Evolutionary conservation across 768 basidiomycete genomes (phyloP).

Genomic region (Grammothele lineata): DNA sequence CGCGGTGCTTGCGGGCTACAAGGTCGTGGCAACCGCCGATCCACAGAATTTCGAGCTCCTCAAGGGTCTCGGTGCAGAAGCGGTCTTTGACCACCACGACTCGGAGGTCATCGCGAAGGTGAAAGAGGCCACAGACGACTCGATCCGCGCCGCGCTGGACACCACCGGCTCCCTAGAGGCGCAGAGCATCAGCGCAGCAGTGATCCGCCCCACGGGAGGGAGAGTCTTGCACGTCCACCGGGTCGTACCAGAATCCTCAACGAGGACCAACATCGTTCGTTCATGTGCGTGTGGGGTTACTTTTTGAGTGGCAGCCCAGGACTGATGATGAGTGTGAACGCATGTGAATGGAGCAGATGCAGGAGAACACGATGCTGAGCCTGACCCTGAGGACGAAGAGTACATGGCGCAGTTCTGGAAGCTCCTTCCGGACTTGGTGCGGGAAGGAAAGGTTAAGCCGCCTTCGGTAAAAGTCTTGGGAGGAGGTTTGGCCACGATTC

Average conservation of each 20-base stretch:
- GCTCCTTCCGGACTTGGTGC: constrained; percentile 17
- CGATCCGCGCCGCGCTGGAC: constrained; percentile 13
- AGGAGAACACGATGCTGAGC: too few species aligned
- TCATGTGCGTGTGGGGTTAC: constrained; percentile 23
- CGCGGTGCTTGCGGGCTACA: constrained; percentile 25
- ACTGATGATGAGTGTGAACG: too few species aligned
- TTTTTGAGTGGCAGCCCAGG: too few species aligned
- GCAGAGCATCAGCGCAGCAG: constrained; percentile 5
- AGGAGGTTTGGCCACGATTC: constrained; percentile 22
- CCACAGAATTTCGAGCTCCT: constrained; percentile 32
- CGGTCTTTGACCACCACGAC: constrained; percentile 26
- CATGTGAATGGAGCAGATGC: too few species aligned
- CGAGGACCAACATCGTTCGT: constrained; percentile 9
- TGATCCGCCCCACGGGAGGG: constrained; percentile 4
- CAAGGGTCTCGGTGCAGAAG: constrained; percentile 32
- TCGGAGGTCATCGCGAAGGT: constrained; percentile 17
- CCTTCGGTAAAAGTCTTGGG: constrained; percentile 22
- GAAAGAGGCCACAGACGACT: constrained; percentile 11
- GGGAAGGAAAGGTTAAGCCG: constrained; percentile 21
- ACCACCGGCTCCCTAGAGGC: constrained; percentile 5
- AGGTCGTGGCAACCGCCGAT: constrained; percentile 30
- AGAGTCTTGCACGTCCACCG: constrained; percentile 4
- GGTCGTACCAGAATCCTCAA: not conserved
- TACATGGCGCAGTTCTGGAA: constrained; percentile 23
- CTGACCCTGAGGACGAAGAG: constrained; percentile 15